Percentiles rank a stretch among this genome's conserved stretches.
These are phyloP conservation scores for Penicillium brasilianum DNA, from an alignment of 2,329 filamentous ascomycete genomes.

Conservation along the genomic window DNA sequence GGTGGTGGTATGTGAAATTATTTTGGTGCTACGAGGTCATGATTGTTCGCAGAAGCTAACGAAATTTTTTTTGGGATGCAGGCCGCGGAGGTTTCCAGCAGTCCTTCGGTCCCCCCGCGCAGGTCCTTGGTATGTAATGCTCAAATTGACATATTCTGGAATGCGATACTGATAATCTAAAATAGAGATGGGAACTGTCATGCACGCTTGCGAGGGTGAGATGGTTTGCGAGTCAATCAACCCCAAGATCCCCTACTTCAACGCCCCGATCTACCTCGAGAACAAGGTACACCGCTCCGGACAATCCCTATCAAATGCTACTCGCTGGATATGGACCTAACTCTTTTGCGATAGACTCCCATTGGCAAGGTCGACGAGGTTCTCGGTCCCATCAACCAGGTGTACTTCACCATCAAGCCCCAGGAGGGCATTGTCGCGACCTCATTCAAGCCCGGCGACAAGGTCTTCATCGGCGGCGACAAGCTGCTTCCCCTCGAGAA, in stretches of 20 bases:
- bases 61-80: slow-evolving; percentile 47
- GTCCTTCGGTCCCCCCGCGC: slow-evolving; percentile 66
- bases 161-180: slow-evolving; percentile 37
- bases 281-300: slow-evolving; percentile 72
- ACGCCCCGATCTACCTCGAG: slow-evolving; percentile 97
- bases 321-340: slow-evolving; percentile 21
- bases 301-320: background rate
- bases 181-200: slow-evolving; percentile 87
- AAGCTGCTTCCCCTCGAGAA: slow-evolving; percentile 94
- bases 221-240: slow-evolving; percentile 97
- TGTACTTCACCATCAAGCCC: slow-evolving; percentile 98
- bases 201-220: slow-evolving; percentile 95
- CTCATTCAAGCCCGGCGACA: slow-evolving; percentile 95
- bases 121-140: slow-evolving; percentile 59
- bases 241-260: slow-evolving; percentile 97
- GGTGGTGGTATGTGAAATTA: slow-evolving; percentile 48
- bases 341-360: slow-evolving; percentile 61
- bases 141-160: slow-evolving; percentile 6
- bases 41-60: slow-evolving; percentile 33
- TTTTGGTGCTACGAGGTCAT: slow-evolving; percentile 1
- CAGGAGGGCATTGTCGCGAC: slow-evolving; percentile 93
- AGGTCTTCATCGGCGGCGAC: slow-evolving; percentile 93
- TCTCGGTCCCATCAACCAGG: slow-evolving; percentile 94
- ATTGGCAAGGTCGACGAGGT: slow-evolving; percentile 99
- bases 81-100: slow-evolving; percentile 67